Evolutionary conservation across 164 flowering plant species (phyloP).

Genomic region (Vitis cinerea): DNA sequence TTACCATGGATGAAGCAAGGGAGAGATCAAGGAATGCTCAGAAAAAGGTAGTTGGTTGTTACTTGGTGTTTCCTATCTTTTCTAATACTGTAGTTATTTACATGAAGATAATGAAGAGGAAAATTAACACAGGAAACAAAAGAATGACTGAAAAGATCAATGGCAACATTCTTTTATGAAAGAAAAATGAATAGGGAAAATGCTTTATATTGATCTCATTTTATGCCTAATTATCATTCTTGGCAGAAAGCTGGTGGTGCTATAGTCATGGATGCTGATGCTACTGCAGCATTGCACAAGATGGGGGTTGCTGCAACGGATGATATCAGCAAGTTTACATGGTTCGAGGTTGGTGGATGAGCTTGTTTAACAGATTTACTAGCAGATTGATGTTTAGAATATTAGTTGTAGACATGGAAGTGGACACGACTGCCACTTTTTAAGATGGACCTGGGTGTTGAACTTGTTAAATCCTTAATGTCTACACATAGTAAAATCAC

Average conservation of each 20-base stretch:
- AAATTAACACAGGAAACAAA: not conserved
- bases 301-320: slow-evolving; percentile 68
- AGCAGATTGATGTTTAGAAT: not conserved
- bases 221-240: slow-evolving; percentile 3
- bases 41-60: slow-evolving; percentile 50
- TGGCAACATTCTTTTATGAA: not conserved
- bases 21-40: slow-evolving; percentile 88
- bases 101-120: not conserved
- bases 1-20: slow-evolving; percentile 87
- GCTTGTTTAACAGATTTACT: not conserved
- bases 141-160: no score
- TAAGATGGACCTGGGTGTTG: no score
- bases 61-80: not conserved
- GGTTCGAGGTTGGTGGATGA: slow-evolving; percentile 64
- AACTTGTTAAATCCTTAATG: no score
- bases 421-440: no score
- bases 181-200: not conserved
- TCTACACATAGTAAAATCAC: no score
- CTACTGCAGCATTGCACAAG: slow-evolving; percentile 73
- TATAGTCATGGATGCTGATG: slow-evolving; percentile 94
- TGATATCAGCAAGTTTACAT: slow-evolving; percentile 73
- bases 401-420: no score
- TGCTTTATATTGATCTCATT: not conserved
- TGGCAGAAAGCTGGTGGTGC: slow-evolving; percentile 79
- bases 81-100: not conserved